Evolutionary conservation across 108 stramenopile species (phyloP), one percentile per base, ranked within the genome.

Genomic region (Cyclostephanos tholiformis): DNA sequence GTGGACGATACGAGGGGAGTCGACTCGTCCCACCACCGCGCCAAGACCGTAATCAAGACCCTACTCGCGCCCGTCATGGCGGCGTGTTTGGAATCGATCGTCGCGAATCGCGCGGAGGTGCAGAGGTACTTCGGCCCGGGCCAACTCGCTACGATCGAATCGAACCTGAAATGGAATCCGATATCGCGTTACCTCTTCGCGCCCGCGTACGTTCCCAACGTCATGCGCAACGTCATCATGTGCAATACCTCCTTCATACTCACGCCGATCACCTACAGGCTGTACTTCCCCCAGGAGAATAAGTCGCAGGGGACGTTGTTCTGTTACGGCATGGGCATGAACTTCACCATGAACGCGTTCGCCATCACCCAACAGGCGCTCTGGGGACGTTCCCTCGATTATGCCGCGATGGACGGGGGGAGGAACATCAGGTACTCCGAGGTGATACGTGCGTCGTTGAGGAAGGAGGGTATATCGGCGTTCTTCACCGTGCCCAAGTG

Each of bases 331-430:
- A 83, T 92, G 60, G 76, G 82, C 1, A 76, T 89, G 84, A 92
- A 92, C 70, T 88, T 92, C 65, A 75, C 80, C 11, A 88, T 88
- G 39, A 92, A 92, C 62, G 84, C 80, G 17, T 67, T 86, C 19
- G 91, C 88, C n/a, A 89, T 92, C 67, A 92, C 88, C 1, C 87
- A 88, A 71, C 91, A 92, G 83, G 87, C 91, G 3, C 61, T 89
- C 19, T 92, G 91, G 91, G 91, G 91, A 11, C 63, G 91, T 17
- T 62, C 84, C 11, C 57, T 92, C 56, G 88, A 92, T 71, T 84
- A 83, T 52, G 59, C 72, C 12, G 81, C 72, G 2, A 44, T 39
- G 63, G 53, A 63, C 25, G 69, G 57, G 32, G 85, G 68, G 38
- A 52, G 83, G 60, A 76, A 71, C 44, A 85, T 89, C 61, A 23